Conservation (phyloP, 2,329 filamentous ascomycete species). For the Graphilbum sp. region DNA sequence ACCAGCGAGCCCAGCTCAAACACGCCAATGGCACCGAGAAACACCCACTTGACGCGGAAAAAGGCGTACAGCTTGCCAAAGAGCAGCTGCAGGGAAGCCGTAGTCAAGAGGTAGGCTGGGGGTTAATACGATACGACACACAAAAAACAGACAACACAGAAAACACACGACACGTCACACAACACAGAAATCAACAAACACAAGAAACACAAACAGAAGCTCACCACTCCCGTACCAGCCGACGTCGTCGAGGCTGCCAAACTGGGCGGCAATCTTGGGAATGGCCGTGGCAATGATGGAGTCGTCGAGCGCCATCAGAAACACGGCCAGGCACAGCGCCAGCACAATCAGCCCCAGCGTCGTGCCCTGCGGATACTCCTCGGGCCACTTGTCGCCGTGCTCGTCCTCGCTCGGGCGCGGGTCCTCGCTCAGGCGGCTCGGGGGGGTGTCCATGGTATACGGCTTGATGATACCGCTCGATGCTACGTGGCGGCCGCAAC, state of each 20-base stretch:
- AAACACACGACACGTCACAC: too few relatives aligned
- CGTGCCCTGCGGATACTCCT: conserved; percentile 20
- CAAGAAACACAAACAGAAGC: conserved; percentile 1
- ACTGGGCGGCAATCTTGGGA: conserved; percentile 18
- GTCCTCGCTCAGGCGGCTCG: too few relatives aligned
- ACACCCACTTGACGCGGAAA: conserved; percentile 19
- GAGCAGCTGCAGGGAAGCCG: conserved; percentile 16
- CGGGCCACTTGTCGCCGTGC: too few relatives aligned
- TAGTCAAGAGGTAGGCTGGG: conserved; percentile 20
- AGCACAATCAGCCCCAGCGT: conserved; percentile 23
- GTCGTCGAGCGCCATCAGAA: conserved; percentile 24
- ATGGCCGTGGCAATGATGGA: conserved; percentile 19
- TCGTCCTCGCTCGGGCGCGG: too few relatives aligned
- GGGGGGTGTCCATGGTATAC: too few relatives aligned
- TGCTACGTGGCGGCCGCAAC: too few relatives aligned
- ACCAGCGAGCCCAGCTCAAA: conserved; percentile 21
- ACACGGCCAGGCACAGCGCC: conserved; percentile 26
- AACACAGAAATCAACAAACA: too few relatives aligned
- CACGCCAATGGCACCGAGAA: conserved; percentile 16
- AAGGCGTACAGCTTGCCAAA: conserved; percentile 21
- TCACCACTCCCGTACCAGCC: conserved; percentile 23
- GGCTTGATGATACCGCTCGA: too few relatives aligned
- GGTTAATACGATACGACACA: too few relatives aligned
- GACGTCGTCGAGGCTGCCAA: conserved; percentile 22
- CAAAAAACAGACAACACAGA: too few relatives aligned